Base-by-base conservation (phyloP, 257 asterid genomes). In the Ilex asprella region DNA sequence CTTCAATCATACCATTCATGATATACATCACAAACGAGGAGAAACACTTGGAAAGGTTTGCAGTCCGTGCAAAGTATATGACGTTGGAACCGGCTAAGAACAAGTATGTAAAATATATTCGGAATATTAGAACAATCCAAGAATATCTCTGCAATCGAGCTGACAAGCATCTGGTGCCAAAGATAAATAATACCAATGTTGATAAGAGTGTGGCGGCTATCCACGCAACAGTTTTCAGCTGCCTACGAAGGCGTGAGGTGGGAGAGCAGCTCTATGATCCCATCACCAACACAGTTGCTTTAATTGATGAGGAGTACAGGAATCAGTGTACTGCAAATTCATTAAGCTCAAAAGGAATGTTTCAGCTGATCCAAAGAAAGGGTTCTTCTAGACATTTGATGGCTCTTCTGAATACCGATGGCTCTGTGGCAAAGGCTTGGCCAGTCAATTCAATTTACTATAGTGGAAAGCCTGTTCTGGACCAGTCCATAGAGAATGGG, bases 21-120 rank as follows among this genome's bases (percentile, higher is more conserved):
- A 77, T 93, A 61, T 93, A 87, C 76, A 93, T 93, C 62, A 77
- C 97, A 46, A 87, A 77, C 61, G 99, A 93, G 76, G 97, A 85
- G 76, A 93, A 93, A 64, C 99, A 93, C 77, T 68, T 93, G 79
- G 99, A 93, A 71, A 73, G 99, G 58, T 93, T 93, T 62, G 99
- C 99, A 32, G 99, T 93, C 65, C 99, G 99, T 55, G 99, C 97
- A 30, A 93, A 93, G 79, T 93, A 93, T 76, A 93, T 93, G 99
- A 89, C 99, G 2, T 56, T 93, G 47, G 99, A 93, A 78, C 99
- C 99, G 31, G 97, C 99, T 50, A 87, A 80, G 70, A 93, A 93
- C 78, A 89, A 87, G 84, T 93, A 93, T 63, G 97, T 89, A 14
- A 93, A 93, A 73, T 93, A 93, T 50, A 93, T 93, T 35, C 76